A percentile compares a stretch with the other conserved stretches of the same genome.
Conservation (phyloP, 139 green algal genomes). For the Haematococcus sp. region DNA sequence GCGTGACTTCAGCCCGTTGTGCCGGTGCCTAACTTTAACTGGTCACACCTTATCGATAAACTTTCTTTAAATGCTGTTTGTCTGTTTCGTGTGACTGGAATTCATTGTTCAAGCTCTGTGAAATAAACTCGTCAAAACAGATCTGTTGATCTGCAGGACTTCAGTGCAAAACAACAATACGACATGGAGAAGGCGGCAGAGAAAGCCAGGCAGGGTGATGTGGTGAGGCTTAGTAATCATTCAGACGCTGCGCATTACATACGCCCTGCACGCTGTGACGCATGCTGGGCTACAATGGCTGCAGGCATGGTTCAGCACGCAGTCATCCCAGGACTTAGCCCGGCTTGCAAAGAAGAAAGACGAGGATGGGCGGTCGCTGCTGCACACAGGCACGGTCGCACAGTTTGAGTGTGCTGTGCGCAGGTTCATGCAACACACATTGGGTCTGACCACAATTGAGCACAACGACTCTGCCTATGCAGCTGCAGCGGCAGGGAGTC, state of each 20-base stretch:
- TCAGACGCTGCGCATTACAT: background rate
- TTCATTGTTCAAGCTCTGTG: too few species aligned
- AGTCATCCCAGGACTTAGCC: background rate
- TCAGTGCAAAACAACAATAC: too few species aligned
- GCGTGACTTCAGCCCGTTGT: background rate
- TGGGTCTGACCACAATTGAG: background rate
- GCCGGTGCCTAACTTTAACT: background rate
- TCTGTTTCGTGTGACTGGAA: too few species aligned
- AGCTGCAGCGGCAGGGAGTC: conserved; percentile 3
- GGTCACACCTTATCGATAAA: too few species aligned
- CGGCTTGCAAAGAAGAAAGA: conserved; percentile 29
- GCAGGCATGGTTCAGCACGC: background rate
- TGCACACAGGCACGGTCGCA: conserved; percentile 49
- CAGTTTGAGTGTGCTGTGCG: background rate
- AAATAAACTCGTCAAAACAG: too few species aligned
- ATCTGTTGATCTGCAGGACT: too few species aligned
- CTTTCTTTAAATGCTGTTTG: too few species aligned
- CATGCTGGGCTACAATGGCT: background rate
- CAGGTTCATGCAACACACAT: background rate
- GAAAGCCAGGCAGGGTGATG: too few species aligned
- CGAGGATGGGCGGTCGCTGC: conserved; percentile 63
- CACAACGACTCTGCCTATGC: background rate
- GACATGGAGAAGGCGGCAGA: too few species aligned
- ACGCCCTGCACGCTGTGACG: background rate
- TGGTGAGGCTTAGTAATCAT: background rate